These are phyloP conservation scores for Exophiala alcalophila DNA, from an alignment of 2,329 filamentous ascomycete species.

Conservation along the genomic window DNA sequence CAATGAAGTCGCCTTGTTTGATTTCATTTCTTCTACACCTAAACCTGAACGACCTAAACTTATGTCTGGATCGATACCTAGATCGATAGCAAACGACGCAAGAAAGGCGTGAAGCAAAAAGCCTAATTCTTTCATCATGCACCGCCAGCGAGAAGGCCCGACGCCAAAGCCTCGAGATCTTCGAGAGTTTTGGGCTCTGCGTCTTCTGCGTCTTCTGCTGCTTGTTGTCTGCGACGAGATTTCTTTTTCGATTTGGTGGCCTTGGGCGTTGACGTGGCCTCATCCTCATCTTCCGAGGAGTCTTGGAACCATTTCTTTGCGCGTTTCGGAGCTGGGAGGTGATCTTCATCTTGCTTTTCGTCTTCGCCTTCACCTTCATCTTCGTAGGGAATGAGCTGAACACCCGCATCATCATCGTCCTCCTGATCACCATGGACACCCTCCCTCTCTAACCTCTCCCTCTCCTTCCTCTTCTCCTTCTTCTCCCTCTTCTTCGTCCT, in stretches of 20 bases:
- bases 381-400: conserved; percentile 36
- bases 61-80: too few relatives aligned
- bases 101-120: too few relatives aligned
- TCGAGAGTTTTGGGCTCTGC: conserved; percentile 42
- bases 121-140: too few relatives aligned
- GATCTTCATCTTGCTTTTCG: not conserved
- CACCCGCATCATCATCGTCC: conserved; percentile 34
- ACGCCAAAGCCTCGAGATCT: conserved; percentile 48
- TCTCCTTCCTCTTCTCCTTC: conserved; percentile 39
- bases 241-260: conserved; percentile 28
- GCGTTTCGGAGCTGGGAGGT: conserved; percentile 35
- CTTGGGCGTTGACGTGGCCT: conserved; percentile 31
- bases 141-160: conserved; percentile 37
- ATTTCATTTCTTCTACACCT: too few relatives aligned
- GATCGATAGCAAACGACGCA: too few relatives aligned
- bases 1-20: too few relatives aligned
- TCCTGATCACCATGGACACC: conserved; percentile 29
- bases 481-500: conserved; percentile 64
- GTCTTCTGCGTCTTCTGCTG: conserved; percentile 28
- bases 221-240: conserved; percentile 28
- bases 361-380: conserved; percentile 29
- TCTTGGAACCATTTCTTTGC: conserved; percentile 41
- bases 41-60: too few relatives aligned
- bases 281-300: conserved; percentile 31
- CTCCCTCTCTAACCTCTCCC: conserved; percentile 35